Conservation (phyloP, 176 grass and related monocot genomes). For the Saccharum spontaneum region DNA sequence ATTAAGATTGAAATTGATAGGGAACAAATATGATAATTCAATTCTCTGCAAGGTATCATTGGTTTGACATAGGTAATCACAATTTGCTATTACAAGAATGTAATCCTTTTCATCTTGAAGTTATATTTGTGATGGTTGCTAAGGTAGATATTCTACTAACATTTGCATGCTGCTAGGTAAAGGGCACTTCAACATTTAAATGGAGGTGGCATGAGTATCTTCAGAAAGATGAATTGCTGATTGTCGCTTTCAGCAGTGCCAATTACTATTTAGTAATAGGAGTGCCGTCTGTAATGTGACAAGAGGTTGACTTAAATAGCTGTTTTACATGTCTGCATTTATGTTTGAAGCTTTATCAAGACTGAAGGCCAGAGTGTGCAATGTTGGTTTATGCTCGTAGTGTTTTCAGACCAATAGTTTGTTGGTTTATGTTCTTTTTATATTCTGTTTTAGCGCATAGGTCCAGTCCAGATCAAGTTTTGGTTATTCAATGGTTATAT, state of each 20-base stretch:
- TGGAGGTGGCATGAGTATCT: neutral
- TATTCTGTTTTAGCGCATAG: neutral
- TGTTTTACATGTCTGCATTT: neutral
- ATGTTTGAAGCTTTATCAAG: neutral
- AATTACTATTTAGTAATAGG: neutral
- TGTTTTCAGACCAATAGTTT: neutral
- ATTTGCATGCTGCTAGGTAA: slow-evolving; percentile 6
- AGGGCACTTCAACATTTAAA: neutral
- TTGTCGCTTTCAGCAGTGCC: neutral
- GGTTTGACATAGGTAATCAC: neutral
- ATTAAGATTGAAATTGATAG: neutral
- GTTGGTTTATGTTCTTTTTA: neutral
- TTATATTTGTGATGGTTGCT: neutral
- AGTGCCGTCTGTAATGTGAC: neutral
- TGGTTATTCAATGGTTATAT: neutral
- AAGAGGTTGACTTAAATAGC: neutral
- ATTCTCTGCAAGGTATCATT: neutral
- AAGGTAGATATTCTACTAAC: neutral
- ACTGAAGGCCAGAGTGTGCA: neutral
- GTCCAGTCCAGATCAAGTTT: neutral
- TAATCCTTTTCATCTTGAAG: neutral
- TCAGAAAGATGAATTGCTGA: neutral
- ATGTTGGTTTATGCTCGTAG: neutral
- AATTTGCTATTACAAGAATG: neutral
- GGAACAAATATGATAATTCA: neutral